Evolutionary conservation across 805 yeast genomes (phyloP), one percentile per base, ranked within the genome.

Genomic region (Barnettozyma californica): DNA sequence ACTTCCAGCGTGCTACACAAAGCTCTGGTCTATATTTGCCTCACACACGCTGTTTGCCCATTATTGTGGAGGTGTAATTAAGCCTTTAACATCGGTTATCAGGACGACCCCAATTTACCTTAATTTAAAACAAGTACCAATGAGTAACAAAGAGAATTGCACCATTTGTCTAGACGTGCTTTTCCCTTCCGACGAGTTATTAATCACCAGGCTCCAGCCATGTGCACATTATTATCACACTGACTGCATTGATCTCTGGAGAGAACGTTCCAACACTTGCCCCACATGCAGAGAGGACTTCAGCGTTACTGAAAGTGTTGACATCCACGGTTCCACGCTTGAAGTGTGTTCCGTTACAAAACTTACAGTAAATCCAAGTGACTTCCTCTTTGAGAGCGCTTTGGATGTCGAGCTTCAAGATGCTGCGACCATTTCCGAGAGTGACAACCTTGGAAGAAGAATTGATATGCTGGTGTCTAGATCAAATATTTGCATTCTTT

Each of bases 201-300:
- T 53, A 36, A 55, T 55, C 25, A 66, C 66, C 0, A 53, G 63
- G 21, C 54, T 71, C n/a, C 55, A 66, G 11, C 74, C 75, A 2
- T 83, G 87, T 59, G 62, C 65, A 33, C 87, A 83, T 60, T 58
- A 56, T 46, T 83, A 79, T 57, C 91, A 84, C 61, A 67, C 73
- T 4, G 56, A 66, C 14, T 84, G 91, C 55, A 71, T 84, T 34
- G 55, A 69, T 33, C 69, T 71, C 26, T 84, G 91, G 91, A 63
- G 76, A 19, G 62, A 68, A 35, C 70, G 76, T 36, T 77, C 84
- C 21, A 78, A 77, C 59, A 70, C 75, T 46, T 81, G 87, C 57
- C 87, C 87, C 2, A 75, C 81, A 5, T 81, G 87, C 57, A 75
- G 87, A 19, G 57, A 69, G 27, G 66, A 67, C 40, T 80, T 71